Base-by-base conservation (phyloP, 1,139 yeast genomes). In the Debaryomyces robertsiae region DNA sequence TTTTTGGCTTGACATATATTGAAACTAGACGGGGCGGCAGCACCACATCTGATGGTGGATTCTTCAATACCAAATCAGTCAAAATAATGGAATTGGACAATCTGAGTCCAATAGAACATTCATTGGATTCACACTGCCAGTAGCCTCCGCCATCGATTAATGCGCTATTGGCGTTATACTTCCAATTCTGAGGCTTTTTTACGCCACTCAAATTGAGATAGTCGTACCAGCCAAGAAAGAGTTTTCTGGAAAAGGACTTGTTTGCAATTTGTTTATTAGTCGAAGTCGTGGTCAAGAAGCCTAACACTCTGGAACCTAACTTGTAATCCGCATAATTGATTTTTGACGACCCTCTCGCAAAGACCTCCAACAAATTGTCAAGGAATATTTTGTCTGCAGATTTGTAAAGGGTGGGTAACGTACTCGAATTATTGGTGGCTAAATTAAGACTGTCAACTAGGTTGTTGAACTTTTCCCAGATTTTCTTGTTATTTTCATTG, bases 161-260 rank as follows among this genome's bases (percentile, higher is more conserved):
- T 2, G 61, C 57, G 46, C 66, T 69, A 47, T 71, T 71, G 11
- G 77, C 77, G 48, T 72, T 69, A 41, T 46, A 63, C 42, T 63
- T 62, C 61, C 68, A 55, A 28, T 57, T 45, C 7, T 50, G 46
- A 0, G 63, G 55, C 4, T 61, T 53, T 11, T 54, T 52, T 22
- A 58, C 50, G 2, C 64, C 54, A 40, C 48, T 52, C 4, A 57
- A 48, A 15, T 43, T 48, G 7, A 67, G 46, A 45, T 60, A 68
- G 47, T 69, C 73, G 45, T 61, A 69, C 77, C 77, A 71, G 0
- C 76, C 77, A 17, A 67, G 49, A 15, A 70, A 54, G 9, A 68
- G 15, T 37, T 57, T 63, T 13, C 73, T 50, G 3, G 48, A 35
- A 6, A 63, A 37, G 6, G 63, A 51, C 45, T 42, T 46, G 23